phyloP scores from a whole-genome alignment of 495 filamentous ascomycete genomes.

The Astrocystis sublimbata region DNA sequence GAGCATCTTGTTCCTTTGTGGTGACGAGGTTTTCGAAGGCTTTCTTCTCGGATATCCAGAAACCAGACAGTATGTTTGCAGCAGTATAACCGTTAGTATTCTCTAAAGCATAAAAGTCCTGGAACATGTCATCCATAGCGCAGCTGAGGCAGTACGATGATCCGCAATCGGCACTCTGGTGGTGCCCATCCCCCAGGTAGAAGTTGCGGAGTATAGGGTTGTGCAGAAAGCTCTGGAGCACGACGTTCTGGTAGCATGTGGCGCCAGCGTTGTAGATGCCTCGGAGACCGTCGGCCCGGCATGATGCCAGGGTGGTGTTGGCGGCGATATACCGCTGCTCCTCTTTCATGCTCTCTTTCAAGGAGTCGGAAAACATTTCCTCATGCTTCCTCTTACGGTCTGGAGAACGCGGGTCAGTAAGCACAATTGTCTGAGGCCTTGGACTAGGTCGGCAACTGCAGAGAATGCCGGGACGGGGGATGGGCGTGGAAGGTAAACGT shows the following conservation, averaged over 20 bases:
- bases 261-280: slow-evolving; percentile 94
- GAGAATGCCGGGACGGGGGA: no score
- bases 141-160: slow-evolving; percentile 75
- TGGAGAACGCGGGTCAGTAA: slow-evolving; percentile 10
- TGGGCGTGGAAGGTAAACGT: slow-evolving; percentile 23
- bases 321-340: slow-evolving; percentile 59
- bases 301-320: slow-evolving; percentile 64
- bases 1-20: slow-evolving; percentile 92
- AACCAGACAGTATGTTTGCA: slow-evolving; percentile 73
- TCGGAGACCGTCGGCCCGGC: slow-evolving; percentile 70
- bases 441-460: background rate
- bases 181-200: slow-evolving; percentile 84
- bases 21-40: slow-evolving; percentile 72
- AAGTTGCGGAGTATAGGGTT: slow-evolving; percentile 84
- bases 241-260: slow-evolving; percentile 91
- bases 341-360: slow-evolving; percentile 58
- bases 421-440: background rate
- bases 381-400: slow-evolving; percentile 62
- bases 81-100: slow-evolving; percentile 82
- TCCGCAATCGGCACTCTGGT: slow-evolving; percentile 65
- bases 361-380: slow-evolving; percentile 54
- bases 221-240: slow-evolving; percentile 83
- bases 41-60: slow-evolving; percentile 71
- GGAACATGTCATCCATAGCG: slow-evolving; percentile 87
- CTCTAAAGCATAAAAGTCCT: slow-evolving; percentile 80